These are phyloP conservation scores for Hydnomerulius pinastri DNA, from an alignment of 768 basidiomycete species.

Conservation along the genomic window DNA sequence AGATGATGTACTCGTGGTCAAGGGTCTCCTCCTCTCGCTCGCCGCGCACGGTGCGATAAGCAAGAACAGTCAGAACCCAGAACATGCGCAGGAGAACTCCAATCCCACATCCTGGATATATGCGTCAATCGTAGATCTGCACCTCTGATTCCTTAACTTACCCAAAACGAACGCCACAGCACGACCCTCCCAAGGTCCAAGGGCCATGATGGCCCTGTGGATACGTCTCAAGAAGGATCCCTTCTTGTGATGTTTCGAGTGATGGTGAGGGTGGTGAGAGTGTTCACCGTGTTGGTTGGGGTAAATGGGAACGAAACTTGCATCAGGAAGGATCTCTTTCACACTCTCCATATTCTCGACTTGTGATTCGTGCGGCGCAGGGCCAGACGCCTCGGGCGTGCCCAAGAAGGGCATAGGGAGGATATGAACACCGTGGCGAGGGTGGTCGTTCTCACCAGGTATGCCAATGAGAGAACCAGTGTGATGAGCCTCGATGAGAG, in stretches of 20 bases:
- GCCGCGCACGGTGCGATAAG: conserved; percentile 56
- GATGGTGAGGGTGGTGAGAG: conserved; percentile 23
- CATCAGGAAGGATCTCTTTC: conserved; percentile 7
- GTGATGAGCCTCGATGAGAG: conserved; percentile 39
- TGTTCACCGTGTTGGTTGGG: too few relatives aligned
- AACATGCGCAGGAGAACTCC: conserved; percentile 82
- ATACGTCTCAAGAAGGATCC: conserved; percentile 59
- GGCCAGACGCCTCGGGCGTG: conserved; percentile 16
- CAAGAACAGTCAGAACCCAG: conserved; percentile 68
- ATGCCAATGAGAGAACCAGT: conserved; percentile 8
- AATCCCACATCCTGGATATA: conserved; percentile 68
- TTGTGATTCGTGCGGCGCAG: too few relatives aligned
- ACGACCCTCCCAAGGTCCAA: conserved; percentile 83
- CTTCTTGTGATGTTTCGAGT: conserved; percentile 24
- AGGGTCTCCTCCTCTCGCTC: conserved; percentile 44
- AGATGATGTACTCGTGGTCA: conserved; percentile 41
- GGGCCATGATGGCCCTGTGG: conserved; percentile 62
- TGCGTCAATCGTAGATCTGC: neutral
- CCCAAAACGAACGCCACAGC: conserved; percentile 84
- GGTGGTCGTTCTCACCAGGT: conserved; percentile 19
- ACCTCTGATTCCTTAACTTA: conserved; percentile 30
- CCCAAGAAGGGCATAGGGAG: conserved; percentile 34
- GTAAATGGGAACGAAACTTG: conserved; percentile 8
- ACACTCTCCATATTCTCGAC: too few relatives aligned
- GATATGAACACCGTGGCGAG: conserved; percentile 37